Evolutionary conservation across 1,139 yeast genomes (phyloP), one percentile per base, ranked within the genome.

Genomic region (Candida freyschussii): DNA sequence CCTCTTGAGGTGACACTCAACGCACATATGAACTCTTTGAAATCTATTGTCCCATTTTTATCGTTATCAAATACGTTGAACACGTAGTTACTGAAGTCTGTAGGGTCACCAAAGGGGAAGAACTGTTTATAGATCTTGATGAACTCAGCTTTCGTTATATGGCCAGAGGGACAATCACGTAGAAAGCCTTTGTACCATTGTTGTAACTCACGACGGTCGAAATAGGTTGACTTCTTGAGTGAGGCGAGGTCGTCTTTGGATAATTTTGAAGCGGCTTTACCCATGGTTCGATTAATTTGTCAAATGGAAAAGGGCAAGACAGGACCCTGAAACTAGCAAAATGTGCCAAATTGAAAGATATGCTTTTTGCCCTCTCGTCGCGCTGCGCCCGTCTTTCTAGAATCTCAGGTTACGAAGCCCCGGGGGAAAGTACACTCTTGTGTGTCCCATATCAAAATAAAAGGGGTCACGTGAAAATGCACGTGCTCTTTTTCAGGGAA

Each of bases 101-200:
- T 74, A 1, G 98, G 96, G 52, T 91, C 96, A 2, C 99, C 99
- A 65, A 93, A 93, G 14, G 99, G 99, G 65, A 93, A 93, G 59
- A 89, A 93, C 55, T 91, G 97, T 57, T 85, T 86, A 63, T 87
- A 93, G 14, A 91, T 89, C 57, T 84, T 85, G 45, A 84, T 78
- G 57, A 93, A 87, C 55, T 91, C 97, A 34, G 82, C 85, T 52
- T 82, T 83, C 8, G 87, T 76, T 27, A 93, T 66, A 54, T 82
- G 91, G 0, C 98, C 98, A 27, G 77, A 70, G 1, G 97, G 97
- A 57, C 96, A 89, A 54, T 93, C 98, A 52, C 96, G 72, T 30
- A 83, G 67, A 51, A 91, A 91, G 4, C 97, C 97, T 57, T 87
- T 89, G 58, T 89, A 91, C 98, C 98, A 91, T 55, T 89, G 98